Conservation (phyloP, 495 filamentous ascomycete genomes). For the Xanthoparmelia taractica region DNA sequence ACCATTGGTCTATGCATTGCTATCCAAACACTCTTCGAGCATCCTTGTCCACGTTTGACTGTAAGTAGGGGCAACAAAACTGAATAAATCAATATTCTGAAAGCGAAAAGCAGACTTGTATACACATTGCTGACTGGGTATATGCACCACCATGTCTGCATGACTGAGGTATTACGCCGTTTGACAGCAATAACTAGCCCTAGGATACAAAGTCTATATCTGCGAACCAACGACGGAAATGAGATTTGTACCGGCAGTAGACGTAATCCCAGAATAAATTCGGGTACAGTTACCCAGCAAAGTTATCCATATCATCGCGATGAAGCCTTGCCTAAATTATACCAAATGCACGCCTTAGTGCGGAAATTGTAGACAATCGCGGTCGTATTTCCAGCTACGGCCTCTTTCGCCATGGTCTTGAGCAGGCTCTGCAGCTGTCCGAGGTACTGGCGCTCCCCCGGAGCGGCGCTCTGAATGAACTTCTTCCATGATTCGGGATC, state of each 20-base stretch:
- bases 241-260: too few species aligned
- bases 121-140: too few species aligned
- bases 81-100: neutral
- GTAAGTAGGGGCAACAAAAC: neutral
- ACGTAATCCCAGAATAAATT: too few species aligned
- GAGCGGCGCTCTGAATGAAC: conserved; percentile 68
- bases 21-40: neutral
- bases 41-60: neutral
- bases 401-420: conserved; percentile 50
- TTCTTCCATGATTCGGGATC: conserved; percentile 82
- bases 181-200: too few species aligned
- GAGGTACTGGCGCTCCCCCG: conserved; percentile 78
- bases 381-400: conserved; percentile 43
- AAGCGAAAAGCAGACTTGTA: neutral
- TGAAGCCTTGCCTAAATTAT: conserved; percentile 48
- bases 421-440: conserved; percentile 77
- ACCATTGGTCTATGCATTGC: neutral
- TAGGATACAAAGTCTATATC: too few species aligned
- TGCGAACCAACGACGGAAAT: too few species aligned
- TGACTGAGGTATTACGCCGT: too few species aligned
- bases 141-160: too few species aligned
- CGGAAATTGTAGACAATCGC: conserved; percentile 78
- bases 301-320: neutral
- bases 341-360: conserved; percentile 66
- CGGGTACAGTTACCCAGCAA: too few species aligned